phyloP scores from a whole-genome alignment of 495 filamentous ascomycete species.

The Penicillium tannophilum region DNA sequence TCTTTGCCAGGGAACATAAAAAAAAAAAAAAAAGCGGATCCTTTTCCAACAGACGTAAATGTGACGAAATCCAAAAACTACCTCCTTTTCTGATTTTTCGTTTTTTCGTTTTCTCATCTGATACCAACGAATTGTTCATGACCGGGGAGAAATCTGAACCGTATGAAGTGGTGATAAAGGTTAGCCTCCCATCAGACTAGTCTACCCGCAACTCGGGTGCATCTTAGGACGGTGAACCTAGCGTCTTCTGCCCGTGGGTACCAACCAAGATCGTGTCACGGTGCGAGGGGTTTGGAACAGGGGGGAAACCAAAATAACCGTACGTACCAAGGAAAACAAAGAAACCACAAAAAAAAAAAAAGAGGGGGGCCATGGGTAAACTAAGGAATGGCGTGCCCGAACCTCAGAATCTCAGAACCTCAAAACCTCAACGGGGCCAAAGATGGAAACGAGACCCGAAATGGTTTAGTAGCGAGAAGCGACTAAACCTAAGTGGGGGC shows the following conservation, averaged over 20 bases:
- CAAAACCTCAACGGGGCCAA: constrained; percentile 16
- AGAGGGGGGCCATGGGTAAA: constrained; percentile 13
- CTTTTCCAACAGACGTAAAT: constrained; percentile 6
- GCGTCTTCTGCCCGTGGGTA: constrained; percentile 40
- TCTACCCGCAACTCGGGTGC: constrained; percentile 46
- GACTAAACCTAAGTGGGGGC: constrained; percentile 33
- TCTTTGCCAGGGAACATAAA: not conserved
- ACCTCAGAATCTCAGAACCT: constrained; percentile 11
- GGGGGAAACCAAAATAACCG: constrained; percentile 15
- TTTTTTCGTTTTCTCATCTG: not conserved
- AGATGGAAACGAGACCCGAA: constrained; percentile 22
- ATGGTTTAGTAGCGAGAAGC: constrained; percentile 21
- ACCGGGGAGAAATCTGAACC: not conserved
- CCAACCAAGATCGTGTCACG: constrained; percentile 35
- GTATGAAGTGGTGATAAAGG: constrained; percentile 19
- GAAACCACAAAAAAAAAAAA: constrained; percentile 10
- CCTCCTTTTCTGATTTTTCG: not conserved
- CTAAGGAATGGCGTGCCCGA: constrained; percentile 45
- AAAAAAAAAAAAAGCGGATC: constrained; percentile 20
- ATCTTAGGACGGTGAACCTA: constrained; percentile 39
- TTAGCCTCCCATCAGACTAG: constrained; percentile 43
- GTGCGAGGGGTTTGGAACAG: constrained; percentile 26
- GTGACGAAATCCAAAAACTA: constrained; percentile 13
- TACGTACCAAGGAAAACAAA: constrained; percentile 17
- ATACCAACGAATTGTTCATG: not conserved